Percentiles rank a stretch among this genome's conserved stretches.
These are phyloP conservation scores for Aureobasidium sp. DNA, from an alignment of 2,329 filamentous ascomycete genomes.

Conservation along the genomic window DNA sequence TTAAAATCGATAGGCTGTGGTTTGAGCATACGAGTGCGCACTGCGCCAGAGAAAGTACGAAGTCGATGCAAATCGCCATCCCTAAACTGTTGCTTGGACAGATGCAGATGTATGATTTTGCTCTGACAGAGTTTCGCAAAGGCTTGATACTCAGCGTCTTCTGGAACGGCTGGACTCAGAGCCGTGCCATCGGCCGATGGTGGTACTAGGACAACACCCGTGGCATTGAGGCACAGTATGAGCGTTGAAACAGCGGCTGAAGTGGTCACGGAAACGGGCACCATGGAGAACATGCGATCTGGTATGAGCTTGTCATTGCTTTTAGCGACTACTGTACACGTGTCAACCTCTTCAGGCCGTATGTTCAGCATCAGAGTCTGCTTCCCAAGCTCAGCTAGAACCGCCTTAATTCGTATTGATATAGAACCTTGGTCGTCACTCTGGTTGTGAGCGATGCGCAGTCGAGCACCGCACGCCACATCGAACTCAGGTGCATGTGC, in stretches of 20 bases:
- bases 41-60: neutral
- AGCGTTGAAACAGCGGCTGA: slow-evolving; percentile 1
- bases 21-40: neutral
- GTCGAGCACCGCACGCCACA: neutral
- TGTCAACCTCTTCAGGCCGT: neutral
- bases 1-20: neutral
- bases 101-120: slow-evolving; percentile 3
- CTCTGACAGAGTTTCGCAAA: neutral
- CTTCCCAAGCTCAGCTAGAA: neutral
- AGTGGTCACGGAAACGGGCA: slow-evolving; percentile 1
- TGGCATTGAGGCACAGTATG: neutral
- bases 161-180: neutral
- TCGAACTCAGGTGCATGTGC: neutral
- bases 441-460: neutral
- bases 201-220: neutral
- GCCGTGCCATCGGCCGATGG: neutral
- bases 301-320: slow-evolving; percentile 6
- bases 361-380: slow-evolving; percentile 2
- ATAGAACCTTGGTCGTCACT: neutral
- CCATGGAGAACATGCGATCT: neutral
- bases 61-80: neutral
- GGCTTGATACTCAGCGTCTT: neutral
- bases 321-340: neutral
- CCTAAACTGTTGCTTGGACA: neutral
- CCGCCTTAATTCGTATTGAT: neutral